Evolutionary conservation across 2,329 filamentous ascomycete genomes (phyloP).

Genomic region (Nothophoma quercina): DNA sequence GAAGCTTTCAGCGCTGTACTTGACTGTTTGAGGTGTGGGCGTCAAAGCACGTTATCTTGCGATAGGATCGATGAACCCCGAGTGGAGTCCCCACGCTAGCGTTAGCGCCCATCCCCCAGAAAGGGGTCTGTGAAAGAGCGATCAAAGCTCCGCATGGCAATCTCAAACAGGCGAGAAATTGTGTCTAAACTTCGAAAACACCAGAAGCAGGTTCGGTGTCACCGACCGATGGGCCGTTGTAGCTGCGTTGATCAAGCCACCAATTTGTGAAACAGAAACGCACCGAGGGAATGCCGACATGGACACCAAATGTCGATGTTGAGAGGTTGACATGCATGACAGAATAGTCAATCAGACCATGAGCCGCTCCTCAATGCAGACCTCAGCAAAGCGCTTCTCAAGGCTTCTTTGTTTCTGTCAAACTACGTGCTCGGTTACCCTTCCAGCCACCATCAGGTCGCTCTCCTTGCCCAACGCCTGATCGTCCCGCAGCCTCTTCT

Average conservation of each 20-base stretch:
- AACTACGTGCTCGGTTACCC: no score
- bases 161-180: background rate
- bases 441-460: background rate
- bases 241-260: conserved; percentile 1
- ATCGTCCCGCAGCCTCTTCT: background rate
- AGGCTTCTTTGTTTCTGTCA: no score
- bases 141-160: conserved; percentile 2
- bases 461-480: background rate
- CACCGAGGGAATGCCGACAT: background rate
- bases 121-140: background rate
- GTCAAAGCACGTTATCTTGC: background rate
- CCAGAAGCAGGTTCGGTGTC: background rate
- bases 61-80: conserved; percentile 11
- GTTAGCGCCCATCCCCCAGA: conserved; percentile 3
- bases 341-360: no score
- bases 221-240: conserved; percentile 7
- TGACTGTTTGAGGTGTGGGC: background rate
- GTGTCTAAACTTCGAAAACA: conserved; percentile 1
- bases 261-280: background rate
- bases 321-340: no score
- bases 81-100: background rate
- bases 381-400: no score
- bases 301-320: no score
- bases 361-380: no score
- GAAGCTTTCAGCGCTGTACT: background rate